phyloP scores from a whole-genome alignment of 2,329 filamentous ascomycete species.

The Stemphylium vesicarium region DNA sequence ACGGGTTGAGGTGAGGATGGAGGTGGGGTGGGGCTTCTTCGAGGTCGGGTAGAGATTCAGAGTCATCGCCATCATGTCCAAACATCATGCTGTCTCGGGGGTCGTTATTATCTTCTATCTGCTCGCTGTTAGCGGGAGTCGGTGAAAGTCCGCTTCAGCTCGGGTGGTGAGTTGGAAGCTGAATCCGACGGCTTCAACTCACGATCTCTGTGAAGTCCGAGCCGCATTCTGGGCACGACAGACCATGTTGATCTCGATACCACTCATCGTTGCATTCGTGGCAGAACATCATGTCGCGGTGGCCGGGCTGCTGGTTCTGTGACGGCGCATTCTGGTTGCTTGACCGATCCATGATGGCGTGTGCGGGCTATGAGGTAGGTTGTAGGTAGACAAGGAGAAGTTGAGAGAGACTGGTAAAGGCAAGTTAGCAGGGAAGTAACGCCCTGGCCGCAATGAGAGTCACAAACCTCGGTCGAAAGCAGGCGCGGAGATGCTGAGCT shows the following conservation, averaged over 20 bases:
- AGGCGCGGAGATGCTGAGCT: constrained; percentile 17
- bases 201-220: constrained; percentile 88
- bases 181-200: constrained; percentile 47
- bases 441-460: constrained; percentile 4
- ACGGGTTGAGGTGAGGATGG: constrained; percentile 57
- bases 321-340: constrained; percentile 21
- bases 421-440: constrained; percentile 7
- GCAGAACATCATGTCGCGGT: constrained; percentile 79
- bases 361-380: constrained; percentile 4
- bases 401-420: background rate
- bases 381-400: constrained; percentile 1
- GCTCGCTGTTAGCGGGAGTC: constrained; percentile 26
- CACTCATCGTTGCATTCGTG: constrained; percentile 83
- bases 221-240: constrained; percentile 78
- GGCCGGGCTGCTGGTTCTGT: constrained; percentile 28
- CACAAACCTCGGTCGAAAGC: constrained; percentile 25
- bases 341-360: constrained; percentile 33
- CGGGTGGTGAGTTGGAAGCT: constrained; percentile 11
- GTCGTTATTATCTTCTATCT: constrained; percentile 65
- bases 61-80: constrained; percentile 37
- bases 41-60: constrained; percentile 37
- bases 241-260: constrained; percentile 72
- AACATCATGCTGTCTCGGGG: constrained; percentile 58
- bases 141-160: constrained; percentile 4
- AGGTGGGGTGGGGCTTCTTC: constrained; percentile 28